Base-by-base conservation (phyloP, 2,329 filamentous ascomycete species). In the Parafenestella ontariensis region DNA sequence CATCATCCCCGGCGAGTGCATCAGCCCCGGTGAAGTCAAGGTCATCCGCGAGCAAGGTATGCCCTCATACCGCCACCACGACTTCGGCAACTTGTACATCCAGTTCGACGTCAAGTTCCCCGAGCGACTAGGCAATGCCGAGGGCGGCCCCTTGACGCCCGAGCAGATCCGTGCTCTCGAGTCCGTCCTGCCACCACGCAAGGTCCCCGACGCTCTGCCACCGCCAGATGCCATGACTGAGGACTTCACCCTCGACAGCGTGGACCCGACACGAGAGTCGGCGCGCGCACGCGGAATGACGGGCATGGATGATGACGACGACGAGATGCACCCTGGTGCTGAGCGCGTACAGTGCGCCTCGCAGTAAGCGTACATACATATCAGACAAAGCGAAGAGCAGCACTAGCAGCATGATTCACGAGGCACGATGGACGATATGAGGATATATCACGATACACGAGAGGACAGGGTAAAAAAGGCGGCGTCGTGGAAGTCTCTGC, bases 21-120 rank as follows among this genome's bases (percentile, higher is more conserved):
- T 99, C 73, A 87, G 89, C 72, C 92, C 90, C 79, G 95, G 91
- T 66, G 83, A 91, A 64, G 86, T 98, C 76, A 98, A 97, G 83
- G 90, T 96, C 78, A 89, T 99, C 71, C 91, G 91, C 64, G 93
- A 92, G 62, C 95, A 99, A 80, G 95, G 95, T 76, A 99, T 99
- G 95, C 95, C 95, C 37, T 96, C 95, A 3, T 90, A 87, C 78
- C 88, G 95, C 69, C 95, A 98, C 78, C 95, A 99, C 83, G 91
- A 98, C 78, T 88, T 86, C 73, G 95, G 95, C 71, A 97, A 99
- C 81, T 83, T 99, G 68, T 99, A 95, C 82, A 92, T 99, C 72
- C 92, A 96, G 75, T 99, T 99, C 81, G 89, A 91, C 71, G 92
- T 99, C 79, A 96, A 96, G 81, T 98, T 99, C 85, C 95, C 95